phyloP scores from a whole-genome alignment of 768 basidiomycete species.

The Leccinum variicolor region DNA sequence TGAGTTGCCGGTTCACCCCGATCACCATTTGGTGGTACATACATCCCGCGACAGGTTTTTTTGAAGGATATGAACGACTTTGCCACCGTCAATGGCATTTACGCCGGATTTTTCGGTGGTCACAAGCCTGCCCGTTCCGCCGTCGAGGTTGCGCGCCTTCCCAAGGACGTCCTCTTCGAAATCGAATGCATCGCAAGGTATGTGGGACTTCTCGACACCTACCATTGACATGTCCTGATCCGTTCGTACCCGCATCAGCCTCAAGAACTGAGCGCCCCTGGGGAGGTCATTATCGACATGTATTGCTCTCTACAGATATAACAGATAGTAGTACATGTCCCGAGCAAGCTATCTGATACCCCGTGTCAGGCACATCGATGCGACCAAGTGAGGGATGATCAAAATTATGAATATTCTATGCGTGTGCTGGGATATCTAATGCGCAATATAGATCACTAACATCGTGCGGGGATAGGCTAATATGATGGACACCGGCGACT shows the following conservation, averaged over 20 bases:
- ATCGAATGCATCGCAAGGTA: slow-evolving; percentile 86
- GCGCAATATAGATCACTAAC: slow-evolving; percentile 14
- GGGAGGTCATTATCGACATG: not conserved
- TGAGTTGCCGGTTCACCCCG: slow-evolving; percentile 37
- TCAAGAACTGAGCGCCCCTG: slow-evolving; percentile 12
- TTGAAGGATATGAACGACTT: slow-evolving; percentile 94
- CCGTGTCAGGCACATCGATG: not conserved
- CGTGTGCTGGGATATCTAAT: slow-evolving; percentile 19
- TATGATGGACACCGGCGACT: not conserved
- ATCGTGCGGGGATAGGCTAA: slow-evolving; percentile 5
- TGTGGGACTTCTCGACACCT: slow-evolving; percentile 13
- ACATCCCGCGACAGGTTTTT: slow-evolving; percentile 60
- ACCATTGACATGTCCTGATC: not conserved
- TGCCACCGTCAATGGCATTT: slow-evolving; percentile 73
- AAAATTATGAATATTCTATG: slow-evolving; percentile 16
- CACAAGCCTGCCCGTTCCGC: slow-evolving; percentile 93
- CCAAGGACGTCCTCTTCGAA: slow-evolving; percentile 90
- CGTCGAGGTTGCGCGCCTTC: slow-evolving; percentile 86
- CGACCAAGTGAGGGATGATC: not conserved
- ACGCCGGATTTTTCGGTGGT: slow-evolving; percentile 79
- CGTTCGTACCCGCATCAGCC: slow-evolving; percentile 6
- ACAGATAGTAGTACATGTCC: not conserved
- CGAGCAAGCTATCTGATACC: not conserved
- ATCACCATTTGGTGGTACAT: not conserved
- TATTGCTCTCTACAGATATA: not conserved